Percentiles rank a stretch among this genome's conserved stretches.
Conservation (phyloP, 352 stramenopile species). For the Phytophthora aleatoria region DNA sequence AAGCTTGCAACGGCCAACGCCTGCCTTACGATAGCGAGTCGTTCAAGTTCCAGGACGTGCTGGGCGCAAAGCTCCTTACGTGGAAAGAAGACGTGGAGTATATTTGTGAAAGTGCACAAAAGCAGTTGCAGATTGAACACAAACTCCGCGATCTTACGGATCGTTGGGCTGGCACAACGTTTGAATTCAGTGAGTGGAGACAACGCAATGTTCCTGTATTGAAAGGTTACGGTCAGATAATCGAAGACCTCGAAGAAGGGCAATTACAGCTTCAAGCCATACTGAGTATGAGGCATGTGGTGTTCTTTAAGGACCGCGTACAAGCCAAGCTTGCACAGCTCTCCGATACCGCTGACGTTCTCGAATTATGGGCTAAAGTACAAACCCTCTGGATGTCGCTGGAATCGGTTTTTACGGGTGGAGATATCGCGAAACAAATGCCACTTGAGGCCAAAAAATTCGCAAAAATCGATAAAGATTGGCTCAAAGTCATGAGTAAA, state of each 20-base stretch:
- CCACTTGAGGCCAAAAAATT: slow-evolving; percentile 93
- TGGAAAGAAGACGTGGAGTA: slow-evolving; percentile 87
- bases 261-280: slow-evolving; percentile 90
- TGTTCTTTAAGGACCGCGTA: slow-evolving; percentile 88
- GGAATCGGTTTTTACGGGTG: slow-evolving; percentile 92
- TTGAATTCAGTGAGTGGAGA: slow-evolving; percentile 91
- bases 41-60: slow-evolving; percentile 80
- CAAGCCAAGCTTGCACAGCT: slow-evolving; percentile 81
- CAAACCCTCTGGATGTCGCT: slow-evolving; percentile 91
- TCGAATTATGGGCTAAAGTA: slow-evolving; percentile 92
- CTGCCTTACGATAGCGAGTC: slow-evolving; percentile 75
- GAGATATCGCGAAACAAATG: slow-evolving; percentile 94
- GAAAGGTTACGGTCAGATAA: slow-evolving; percentile 78
- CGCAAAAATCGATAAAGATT: slow-evolving; percentile 93
- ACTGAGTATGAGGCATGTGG: slow-evolving; percentile 88
- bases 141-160: slow-evolving; percentile 91
- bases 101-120: slow-evolving; percentile 91
- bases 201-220: slow-evolving; percentile 70
- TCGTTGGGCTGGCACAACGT: slow-evolving; percentile 69
- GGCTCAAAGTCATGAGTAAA: slow-evolving; percentile 90
- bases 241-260: slow-evolving; percentile 91
- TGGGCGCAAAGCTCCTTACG: slow-evolving; percentile 76
- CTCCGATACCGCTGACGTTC: slow-evolving; percentile 87
- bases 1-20: slow-evolving; percentile 43
- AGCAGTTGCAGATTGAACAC: slow-evolving; percentile 90